phyloP scores from a whole-genome alignment of 345 rosid species.

The Gynandropsis gynandra region DNA sequence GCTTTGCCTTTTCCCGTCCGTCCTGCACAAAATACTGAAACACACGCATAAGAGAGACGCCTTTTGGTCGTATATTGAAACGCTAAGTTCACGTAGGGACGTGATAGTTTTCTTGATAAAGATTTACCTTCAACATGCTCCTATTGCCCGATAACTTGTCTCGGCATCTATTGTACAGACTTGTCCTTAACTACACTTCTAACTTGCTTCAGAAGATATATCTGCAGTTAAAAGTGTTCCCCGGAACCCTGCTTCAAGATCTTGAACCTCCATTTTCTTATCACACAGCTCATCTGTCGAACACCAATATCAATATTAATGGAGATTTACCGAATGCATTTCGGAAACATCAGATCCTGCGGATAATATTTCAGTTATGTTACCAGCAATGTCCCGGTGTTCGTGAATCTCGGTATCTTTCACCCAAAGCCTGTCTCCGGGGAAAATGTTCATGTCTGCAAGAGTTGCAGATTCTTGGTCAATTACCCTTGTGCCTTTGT shows the following conservation, averaged over 20 bases:
- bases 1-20: no score
- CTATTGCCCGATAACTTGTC: no score
- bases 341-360: not conserved
- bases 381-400: slow-evolving; percentile 98
- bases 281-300: slow-evolving; percentile 74
- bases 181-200: no score
- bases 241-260: slow-evolving; percentile 76
- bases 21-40: no score
- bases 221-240: slow-evolving; percentile 80
- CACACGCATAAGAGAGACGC: no score
- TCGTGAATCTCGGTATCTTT: slow-evolving; percentile 91
- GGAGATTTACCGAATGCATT: slow-evolving; percentile 2
- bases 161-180: no score
- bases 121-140: no score
- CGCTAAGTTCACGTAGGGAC: no score
- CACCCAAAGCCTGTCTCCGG: slow-evolving; percentile 96
- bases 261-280: slow-evolving; percentile 48
- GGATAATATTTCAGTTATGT: slow-evolving; percentile 3
- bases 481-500: slow-evolving; percentile 66
- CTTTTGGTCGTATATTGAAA: no score
- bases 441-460: slow-evolving; percentile 91
- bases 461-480: slow-evolving; percentile 89
- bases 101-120: no score
- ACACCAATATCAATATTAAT: slow-evolving; percentile 3
- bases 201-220: slow-evolving; percentile 51